Base-by-base conservation (phyloP, 768 basidiomycete genomes). In the Amanita fuliginea region DNA sequence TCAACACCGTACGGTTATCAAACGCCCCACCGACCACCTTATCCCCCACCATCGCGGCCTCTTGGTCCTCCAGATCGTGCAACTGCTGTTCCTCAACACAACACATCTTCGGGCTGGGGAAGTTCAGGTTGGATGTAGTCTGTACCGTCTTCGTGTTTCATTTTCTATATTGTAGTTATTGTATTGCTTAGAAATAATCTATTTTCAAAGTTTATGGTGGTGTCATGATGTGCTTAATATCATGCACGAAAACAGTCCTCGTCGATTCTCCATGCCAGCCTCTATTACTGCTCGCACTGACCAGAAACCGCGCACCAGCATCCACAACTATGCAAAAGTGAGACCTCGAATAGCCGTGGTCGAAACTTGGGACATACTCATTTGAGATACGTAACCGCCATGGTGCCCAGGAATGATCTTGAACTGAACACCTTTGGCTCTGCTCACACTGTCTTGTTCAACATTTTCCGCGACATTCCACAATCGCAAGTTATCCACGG, bases 321-420 rank as follows among this genome's bases (percentile, higher is more conserved):
- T 96, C 94, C 40, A 96, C 74, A 53, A 93, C 94, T 97, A 58
- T 16, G 11, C 13, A 50, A 43, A 16, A 3, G 32, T 42, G 26
- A 32, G 22, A 54, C 45, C 41, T 56, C 49, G 52, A 32, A 44
- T 35, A 47, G 42, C 32, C 10, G 24, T 46, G 24, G 13, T 26
- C 46, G 42, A 13, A 28, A 8, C 44, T 6, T 45, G 8, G 18
- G 21, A 52, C 51, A 34, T 68, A 97, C 95, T 66, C 79, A 98
- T 87, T 59, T 91, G 83, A 2, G 92, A 95, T 3, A 97, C 78
- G 58, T 84, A 86, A 7, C 94, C 95, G 33, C 94, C 93, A 66
- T 96, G 90, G 67, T 96, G 95, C 0, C 94, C 95, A 9, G 92
- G 84, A 33, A 97, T 86, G 53, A 97, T 93, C 69, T 91, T 93